These are phyloP conservation scores for Curvularia spicifera DNA, from an alignment of 2,329 filamentous ascomycete species.

Conservation along the genomic window DNA sequence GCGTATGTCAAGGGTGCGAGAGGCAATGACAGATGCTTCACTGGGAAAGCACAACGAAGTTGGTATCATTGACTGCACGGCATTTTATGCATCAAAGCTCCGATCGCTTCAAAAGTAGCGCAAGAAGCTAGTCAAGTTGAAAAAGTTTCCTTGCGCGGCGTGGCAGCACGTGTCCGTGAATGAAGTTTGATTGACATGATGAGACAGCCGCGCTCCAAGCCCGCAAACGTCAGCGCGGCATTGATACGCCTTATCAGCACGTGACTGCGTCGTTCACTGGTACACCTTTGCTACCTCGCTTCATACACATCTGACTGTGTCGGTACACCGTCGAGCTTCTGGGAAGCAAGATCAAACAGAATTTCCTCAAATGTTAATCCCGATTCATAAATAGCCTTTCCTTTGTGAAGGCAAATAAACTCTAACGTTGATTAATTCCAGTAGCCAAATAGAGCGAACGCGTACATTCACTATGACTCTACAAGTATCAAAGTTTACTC, in stretches of 20 bases:
- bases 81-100: conserved; percentile 4
- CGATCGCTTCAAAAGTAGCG: not conserved
- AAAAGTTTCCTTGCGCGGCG: not conserved
- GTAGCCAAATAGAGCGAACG: conserved; percentile 6
- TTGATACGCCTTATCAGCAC: conserved; percentile 21
- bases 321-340: not conserved
- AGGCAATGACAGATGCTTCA: conserved; percentile 6
- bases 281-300: not conserved
- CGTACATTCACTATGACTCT: conserved; percentile 40
- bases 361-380: not conserved
- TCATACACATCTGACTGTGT: not conserved
- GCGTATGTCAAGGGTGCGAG: conserved; percentile 10
- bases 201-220: conserved; percentile 11
- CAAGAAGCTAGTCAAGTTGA: not conserved
- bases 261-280: conserved; percentile 12
- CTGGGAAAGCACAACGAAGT: conserved; percentile 8
- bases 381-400: not conserved
- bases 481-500: conserved; percentile 19
- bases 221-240: conserved; percentile 14
- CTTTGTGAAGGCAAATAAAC: not conserved
- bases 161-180: conserved; percentile 5
- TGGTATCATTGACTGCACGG: conserved; percentile 10
- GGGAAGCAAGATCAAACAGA: not conserved
- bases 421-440: not conserved
- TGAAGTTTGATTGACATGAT: conserved; percentile 13